phyloP scores from a whole-genome alignment of 1,284 basidiomycete species.

The Testicularia cyperi region DNA sequence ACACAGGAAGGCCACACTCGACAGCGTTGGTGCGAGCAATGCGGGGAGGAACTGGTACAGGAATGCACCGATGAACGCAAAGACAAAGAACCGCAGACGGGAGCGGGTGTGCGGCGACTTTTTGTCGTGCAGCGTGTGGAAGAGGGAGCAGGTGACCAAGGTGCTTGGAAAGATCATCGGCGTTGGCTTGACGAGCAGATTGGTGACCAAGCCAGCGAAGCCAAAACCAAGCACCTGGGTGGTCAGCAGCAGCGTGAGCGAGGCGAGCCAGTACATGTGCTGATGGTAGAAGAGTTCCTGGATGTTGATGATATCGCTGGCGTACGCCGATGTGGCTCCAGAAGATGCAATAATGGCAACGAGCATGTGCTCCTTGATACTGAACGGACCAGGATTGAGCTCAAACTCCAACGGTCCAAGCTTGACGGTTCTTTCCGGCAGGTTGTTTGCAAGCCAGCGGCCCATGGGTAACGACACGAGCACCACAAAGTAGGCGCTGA shows the following conservation, averaged over 20 bases:
- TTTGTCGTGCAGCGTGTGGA: conserved; percentile 64
- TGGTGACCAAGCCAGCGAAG: conserved; percentile 57
- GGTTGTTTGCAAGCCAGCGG: conserved; percentile 57
- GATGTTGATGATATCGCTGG: conserved; percentile 59
- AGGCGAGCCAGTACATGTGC: conserved; percentile 51
- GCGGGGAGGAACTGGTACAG: conserved; percentile 64
- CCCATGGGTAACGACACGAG: conserved; percentile 63
- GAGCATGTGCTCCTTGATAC: conserved; percentile 62
- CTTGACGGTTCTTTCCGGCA: conserved; percentile 55
- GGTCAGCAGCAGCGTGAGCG: conserved; percentile 53
- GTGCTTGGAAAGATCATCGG: conserved; percentile 63
- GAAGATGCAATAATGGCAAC: conserved; percentile 63
- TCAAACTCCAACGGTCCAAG: conserved; percentile 51
- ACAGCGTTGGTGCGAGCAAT: conserved; percentile 63
- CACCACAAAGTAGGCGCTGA: conserved; percentile 66
- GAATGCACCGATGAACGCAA: conserved; percentile 61
- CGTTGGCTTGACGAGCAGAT: conserved; percentile 57
- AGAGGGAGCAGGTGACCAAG: conserved; percentile 64
- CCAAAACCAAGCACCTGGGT: conserved; percentile 59
- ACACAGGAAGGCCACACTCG: conserved; percentile 63
- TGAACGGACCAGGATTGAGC: conserved; percentile 64
- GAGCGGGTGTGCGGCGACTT: conserved; percentile 57
- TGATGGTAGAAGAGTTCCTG: conserved; percentile 59
- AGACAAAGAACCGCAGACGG: conserved; percentile 62
- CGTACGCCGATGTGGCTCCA: conserved; percentile 60